These are phyloP conservation scores for Kuraishia floccosa DNA, from an alignment of 805 yeast species.

Conservation along the genomic window DNA sequence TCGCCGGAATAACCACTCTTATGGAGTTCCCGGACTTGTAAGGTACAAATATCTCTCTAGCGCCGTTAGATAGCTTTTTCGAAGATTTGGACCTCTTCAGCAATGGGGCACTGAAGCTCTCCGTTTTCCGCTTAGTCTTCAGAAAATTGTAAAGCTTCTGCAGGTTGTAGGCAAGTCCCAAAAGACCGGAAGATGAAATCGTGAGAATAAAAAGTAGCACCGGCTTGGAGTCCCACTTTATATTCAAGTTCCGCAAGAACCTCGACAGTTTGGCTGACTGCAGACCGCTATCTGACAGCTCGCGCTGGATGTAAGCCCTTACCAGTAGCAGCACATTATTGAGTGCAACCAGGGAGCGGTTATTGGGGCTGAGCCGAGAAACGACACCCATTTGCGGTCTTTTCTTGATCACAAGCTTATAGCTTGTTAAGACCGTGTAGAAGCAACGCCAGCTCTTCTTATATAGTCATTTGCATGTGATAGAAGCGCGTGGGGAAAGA, in stretches of 20 bases:
- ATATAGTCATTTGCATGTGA: too few relatives aligned
- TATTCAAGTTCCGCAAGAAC: constrained; percentile 1
- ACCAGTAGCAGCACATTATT: too few relatives aligned
- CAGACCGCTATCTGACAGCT: too few relatives aligned
- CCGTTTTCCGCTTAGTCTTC: constrained; percentile 1
- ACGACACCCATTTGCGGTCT: too few relatives aligned
- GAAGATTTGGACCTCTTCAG: constrained; percentile 22
- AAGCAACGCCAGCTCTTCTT: too few relatives aligned
- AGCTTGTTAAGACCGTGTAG: too few relatives aligned
- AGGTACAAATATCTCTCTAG: constrained; percentile 39
- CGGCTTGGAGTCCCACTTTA: constrained; percentile 15
- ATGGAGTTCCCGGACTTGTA: constrained; percentile 19
- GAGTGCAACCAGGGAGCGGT: too few relatives aligned
- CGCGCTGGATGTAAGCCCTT: too few relatives aligned
- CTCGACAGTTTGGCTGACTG: neutral
- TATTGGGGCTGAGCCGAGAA: too few relatives aligned
- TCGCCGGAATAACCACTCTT: constrained; percentile 33
- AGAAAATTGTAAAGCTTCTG: constrained; percentile 11
- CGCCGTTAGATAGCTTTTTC: constrained; percentile 28
- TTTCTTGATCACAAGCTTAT: too few relatives aligned
- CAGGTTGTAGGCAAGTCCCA: constrained; percentile 11
- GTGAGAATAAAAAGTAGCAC: constrained; percentile 19
- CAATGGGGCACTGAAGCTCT: constrained; percentile 2
- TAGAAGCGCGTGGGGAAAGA: too few relatives aligned
- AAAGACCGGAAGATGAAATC: constrained; percentile 11